These are phyloP conservation scores for Physcomitrium patens DNA, from an alignment of 225 moss, liverwort and hornwort species.

Conservation along the genomic window DNA sequence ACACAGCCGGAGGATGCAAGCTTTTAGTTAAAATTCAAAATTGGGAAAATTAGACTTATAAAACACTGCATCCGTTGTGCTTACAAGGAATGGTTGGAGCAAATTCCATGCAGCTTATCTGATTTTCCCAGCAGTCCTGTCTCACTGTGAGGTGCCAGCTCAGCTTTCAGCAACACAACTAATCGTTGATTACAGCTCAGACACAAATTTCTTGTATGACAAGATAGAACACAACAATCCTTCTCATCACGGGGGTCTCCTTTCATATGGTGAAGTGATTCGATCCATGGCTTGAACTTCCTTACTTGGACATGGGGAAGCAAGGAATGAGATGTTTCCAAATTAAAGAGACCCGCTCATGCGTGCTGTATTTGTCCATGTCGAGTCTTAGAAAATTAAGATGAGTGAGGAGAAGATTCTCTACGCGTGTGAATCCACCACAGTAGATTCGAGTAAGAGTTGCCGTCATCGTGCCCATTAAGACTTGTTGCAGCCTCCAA, in stretches of 20 bases:
- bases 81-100: background rate
- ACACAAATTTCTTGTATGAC: background rate
- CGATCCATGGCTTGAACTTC: background rate
- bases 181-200: slow-evolving; percentile 3
- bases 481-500: slow-evolving; percentile 51
- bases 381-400: background rate
- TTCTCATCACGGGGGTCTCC: background rate
- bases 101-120: background rate
- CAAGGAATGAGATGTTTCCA: background rate
- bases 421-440: slow-evolving; percentile 91
- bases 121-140: background rate
- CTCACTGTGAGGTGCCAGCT: slow-evolving; percentile 3
- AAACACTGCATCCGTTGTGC: background rate
- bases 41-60: background rate
- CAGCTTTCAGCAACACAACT: background rate
- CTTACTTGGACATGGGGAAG: background rate
- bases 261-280: background rate
- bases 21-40: background rate
- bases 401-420: slow-evolving; percentile 12
- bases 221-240: background rate
- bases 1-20: background rate
- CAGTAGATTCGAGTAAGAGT: slow-evolving; percentile 83
- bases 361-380: too few species aligned
- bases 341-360: too few species aligned
- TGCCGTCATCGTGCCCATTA: slow-evolving; percentile 78